Conservation (phyloP, 139 green algal genomes). For the Chlamydomonas sp. region DNA sequence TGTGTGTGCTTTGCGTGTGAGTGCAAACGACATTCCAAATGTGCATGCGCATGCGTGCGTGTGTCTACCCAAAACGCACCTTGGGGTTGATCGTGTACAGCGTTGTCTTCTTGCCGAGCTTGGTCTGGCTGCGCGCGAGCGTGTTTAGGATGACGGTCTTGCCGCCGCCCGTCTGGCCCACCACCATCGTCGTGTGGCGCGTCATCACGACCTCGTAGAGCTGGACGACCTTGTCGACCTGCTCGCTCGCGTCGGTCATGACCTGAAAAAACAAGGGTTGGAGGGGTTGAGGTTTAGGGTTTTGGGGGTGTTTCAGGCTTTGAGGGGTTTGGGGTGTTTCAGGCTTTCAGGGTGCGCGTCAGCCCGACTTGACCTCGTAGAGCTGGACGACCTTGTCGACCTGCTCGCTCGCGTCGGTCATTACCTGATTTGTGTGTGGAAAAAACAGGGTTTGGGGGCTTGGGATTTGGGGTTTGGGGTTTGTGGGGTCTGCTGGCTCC, state of each 20-base stretch:
- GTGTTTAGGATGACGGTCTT: conserved; percentile 83
- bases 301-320: background rate
- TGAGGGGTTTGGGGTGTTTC: no score
- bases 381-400: conserved; percentile 83
- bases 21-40: no score
- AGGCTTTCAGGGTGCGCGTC: no score
- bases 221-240: conserved; percentile 80
- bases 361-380: no score
- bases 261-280: conserved; percentile 8
- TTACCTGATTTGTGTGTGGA: no score
- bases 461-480: no score
- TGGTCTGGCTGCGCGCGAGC: conserved; percentile 63
- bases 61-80: conserved; percentile 22
- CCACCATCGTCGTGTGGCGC: conserved; percentile 80
- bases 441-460: background rate
- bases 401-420: conserved; percentile 29
- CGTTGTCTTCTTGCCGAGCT: conserved; percentile 69
- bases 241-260: conserved; percentile 25
- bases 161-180: conserved; percentile 75
- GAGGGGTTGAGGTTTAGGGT: background rate
- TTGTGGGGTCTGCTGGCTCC: no score
- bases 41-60: no score
- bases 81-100: conserved; percentile 76
- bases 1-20: no score
- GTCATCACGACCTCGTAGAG: conserved; percentile 83